Evolutionary conservation across 2,329 filamentous ascomycete species (phyloP).

Genomic region (Colletotrichum caudatum): DNA sequence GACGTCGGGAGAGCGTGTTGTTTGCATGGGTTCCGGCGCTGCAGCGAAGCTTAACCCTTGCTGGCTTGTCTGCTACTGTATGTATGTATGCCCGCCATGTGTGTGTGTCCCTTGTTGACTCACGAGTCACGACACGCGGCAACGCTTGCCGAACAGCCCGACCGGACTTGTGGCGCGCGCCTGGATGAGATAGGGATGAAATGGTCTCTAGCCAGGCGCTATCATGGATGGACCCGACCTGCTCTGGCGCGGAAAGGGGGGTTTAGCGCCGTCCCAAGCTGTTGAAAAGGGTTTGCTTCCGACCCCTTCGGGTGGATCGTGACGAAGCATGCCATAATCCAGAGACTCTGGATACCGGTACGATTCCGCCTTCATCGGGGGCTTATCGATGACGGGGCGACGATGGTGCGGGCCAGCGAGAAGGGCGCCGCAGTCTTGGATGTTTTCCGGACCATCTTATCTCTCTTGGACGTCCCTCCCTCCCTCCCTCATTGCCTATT

Average conservation of each 20-base stretch:
- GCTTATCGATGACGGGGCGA: background rate
- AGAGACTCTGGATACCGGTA: background rate
- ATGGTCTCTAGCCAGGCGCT: background rate
- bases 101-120: conserved; percentile 15
- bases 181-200: too few relatives aligned
- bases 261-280: background rate
- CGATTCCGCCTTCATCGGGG: background rate
- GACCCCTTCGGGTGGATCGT: background rate
- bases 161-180: background rate
- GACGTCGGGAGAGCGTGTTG: background rate
- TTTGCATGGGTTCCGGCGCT: background rate
- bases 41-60: conserved; percentile 6
- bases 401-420: too few relatives aligned
- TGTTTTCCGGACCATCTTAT: conserved; percentile 34
- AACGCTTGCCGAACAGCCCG: background rate
- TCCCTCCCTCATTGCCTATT: background rate
- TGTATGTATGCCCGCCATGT: background rate
- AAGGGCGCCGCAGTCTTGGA: background rate
- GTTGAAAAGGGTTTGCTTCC: background rate
- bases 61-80: background rate
- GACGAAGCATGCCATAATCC: background rate
- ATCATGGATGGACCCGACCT: background rate
- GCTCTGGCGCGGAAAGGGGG: background rate
- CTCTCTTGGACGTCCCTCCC: conserved; percentile 2
- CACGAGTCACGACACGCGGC: background rate